A percentile compares a stretch with the other conserved stretches of the same genome.
Evolutionary conservation across 2,329 filamentous ascomycete species (phyloP).

Genomic region (Trichoderma harzianum): DNA sequence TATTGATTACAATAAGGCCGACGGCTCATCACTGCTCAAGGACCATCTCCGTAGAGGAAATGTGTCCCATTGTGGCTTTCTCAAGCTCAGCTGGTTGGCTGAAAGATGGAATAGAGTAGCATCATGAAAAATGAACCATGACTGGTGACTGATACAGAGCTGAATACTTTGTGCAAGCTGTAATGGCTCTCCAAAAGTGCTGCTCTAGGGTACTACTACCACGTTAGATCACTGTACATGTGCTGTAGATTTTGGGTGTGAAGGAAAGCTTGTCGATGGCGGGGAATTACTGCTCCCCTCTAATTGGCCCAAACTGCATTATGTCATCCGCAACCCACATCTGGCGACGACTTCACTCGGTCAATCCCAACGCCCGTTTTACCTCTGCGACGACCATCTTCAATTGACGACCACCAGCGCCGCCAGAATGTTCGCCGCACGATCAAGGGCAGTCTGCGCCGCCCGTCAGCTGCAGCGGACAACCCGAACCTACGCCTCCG

Average conservation of each 20-base stretch:
- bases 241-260: not conserved
- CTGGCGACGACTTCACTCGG: conserved; percentile 20
- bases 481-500: conserved; percentile 53
- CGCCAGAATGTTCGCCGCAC: conserved; percentile 41
- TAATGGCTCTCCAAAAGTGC: not conserved
- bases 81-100: not conserved
- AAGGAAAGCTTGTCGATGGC: not conserved
- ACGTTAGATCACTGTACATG: not conserved
- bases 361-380: conserved; percentile 22
- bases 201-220: not conserved
- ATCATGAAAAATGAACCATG: not conserved
- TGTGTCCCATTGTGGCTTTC: not conserved
- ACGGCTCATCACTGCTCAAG: not conserved
- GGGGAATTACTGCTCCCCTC: not conserved
- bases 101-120: not conserved
- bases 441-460: conserved; percentile 42
- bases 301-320: conserved; percentile 11
- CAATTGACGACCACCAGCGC: conserved; percentile 33
- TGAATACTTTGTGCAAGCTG: not conserved
- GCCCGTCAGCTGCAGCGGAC: conserved; percentile 37
- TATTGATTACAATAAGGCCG: not conserved
- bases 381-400: conserved; percentile 24
- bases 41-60: not conserved
- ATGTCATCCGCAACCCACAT: conserved; percentile 17
- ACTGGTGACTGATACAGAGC: not conserved